Evolutionary conservation across 2,329 filamentous ascomycete species (phyloP).

Genomic region (Colletotrichum sp.): DNA sequence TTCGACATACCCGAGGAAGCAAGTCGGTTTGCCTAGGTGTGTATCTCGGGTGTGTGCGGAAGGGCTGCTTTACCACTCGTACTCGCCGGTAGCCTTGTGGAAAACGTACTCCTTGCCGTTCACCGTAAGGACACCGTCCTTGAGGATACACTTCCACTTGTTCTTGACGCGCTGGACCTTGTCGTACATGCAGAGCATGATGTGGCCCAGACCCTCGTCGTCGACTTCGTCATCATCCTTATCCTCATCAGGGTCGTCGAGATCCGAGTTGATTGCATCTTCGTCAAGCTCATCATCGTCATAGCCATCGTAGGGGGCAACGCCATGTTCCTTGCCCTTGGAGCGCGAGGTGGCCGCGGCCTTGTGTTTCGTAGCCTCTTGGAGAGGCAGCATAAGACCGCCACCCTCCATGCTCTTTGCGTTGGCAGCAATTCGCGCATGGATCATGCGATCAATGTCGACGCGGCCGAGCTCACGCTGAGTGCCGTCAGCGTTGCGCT

Average conservation of each 20-base stretch:
- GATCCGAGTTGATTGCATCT: slow-evolving; percentile 97
- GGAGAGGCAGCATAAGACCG: slow-evolving; percentile 76
- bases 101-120: slow-evolving; percentile 97
- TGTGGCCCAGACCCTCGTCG: slow-evolving; percentile 82
- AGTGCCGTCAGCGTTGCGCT: slow-evolving; percentile 58
- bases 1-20: neutral
- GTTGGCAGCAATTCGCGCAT: slow-evolving; percentile 68
- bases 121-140: slow-evolving; percentile 93
- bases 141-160: slow-evolving; percentile 99
- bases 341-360: slow-evolving; percentile 23
- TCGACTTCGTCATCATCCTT: slow-evolving; percentile 84
- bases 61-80: slow-evolving; percentile 78
- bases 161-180: slow-evolving; percentile 99
- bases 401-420: slow-evolving; percentile 76
- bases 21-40: neutral
- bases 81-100: slow-evolving; percentile 96
- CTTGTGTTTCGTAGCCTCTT: slow-evolving; percentile 52
- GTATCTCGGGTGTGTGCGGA: neutral
- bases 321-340: slow-evolving; percentile 29
- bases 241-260: slow-evolving; percentile 92
- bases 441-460: slow-evolving; percentile 73
- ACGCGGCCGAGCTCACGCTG: slow-evolving; percentile 61
- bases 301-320: slow-evolving; percentile 67
- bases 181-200: slow-evolving; percentile 99
- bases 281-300: slow-evolving; percentile 75